Percentiles rank a stretch among this genome's conserved stretches.
Evolutionary conservation across 257 asterid genomes (phyloP).

Genomic region (Solanum rostratum): DNA sequence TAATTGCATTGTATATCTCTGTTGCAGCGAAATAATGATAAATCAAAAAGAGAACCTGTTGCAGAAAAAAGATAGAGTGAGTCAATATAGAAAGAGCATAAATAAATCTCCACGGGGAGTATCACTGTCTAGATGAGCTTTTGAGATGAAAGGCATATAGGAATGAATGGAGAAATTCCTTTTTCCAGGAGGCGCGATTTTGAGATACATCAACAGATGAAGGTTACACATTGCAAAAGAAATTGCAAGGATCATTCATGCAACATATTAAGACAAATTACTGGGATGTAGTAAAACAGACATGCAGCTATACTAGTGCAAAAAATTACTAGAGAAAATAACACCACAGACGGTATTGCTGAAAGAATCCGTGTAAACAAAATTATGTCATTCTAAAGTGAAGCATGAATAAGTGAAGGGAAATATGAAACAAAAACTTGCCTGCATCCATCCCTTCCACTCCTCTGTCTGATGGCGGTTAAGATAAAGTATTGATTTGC

Average conservation of each 20-base stretch:
- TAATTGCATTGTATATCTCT: constrained; percentile 93
- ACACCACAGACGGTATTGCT: background rate
- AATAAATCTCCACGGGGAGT: background rate
- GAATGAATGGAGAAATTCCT: no score
- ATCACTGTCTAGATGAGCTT: background rate
- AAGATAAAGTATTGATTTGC: constrained; percentile 75
- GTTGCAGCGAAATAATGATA: constrained; percentile 97
- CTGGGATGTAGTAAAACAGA: background rate
- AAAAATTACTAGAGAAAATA: background rate
- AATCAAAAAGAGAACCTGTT: constrained; percentile 84
- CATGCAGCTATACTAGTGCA: background rate
- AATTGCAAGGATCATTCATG: background rate
- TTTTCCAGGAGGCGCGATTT: background rate
- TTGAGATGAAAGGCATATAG: no score
- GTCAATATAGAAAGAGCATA: background rate
- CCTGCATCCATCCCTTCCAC: constrained; percentile 99
- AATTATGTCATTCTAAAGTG: background rate
- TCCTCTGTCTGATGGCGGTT: constrained; percentile 96
- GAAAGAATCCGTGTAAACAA: background rate
- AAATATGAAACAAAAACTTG: constrained; percentile 15
- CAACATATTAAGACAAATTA: background rate
- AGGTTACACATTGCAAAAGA: background rate
- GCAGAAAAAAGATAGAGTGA: background rate
- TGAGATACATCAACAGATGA: background rate
- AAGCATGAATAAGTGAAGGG: background rate